Base-by-base conservation (phyloP, 2,329 filamentous ascomycete genomes). In the Epichloe amarillans region DNA sequence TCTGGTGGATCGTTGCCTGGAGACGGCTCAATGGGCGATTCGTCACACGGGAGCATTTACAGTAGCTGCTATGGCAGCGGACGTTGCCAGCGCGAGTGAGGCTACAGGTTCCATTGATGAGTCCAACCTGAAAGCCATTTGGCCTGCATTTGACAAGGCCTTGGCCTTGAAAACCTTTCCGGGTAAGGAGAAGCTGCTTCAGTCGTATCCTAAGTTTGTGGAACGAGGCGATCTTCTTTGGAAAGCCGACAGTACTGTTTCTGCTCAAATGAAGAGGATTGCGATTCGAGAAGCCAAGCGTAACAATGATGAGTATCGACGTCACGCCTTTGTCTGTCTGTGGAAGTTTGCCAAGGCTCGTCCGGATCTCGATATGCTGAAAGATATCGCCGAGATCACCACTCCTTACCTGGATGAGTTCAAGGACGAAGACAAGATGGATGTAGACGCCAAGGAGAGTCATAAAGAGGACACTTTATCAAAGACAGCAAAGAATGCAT, bases 131-230 rank as follows among this genome's bases (percentile, higher is more conserved):
- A 72, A 75, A 56, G 69, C 71, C 15, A 72, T 96, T 21, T 98
- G 91, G 91, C 87, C 87, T 0, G 78, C 84, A 2, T 74, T 95
- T 46, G 88, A 96, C 56, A 88, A 85, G 61, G 82, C 87, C 1
- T 69, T 97, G 40, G 79, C 81, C 2, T 81, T 95, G 12, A 97
- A 96, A 73, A 95, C 90, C 0, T 98, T 95, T 74, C 77, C 85
- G 0, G 88, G 88, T 21, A 98, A 98, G 64, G 89, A 96, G 67
- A 82, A 81, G 57, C 79, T 98, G 35, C 73, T 97, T 3, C 76
- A 82, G 42, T 83, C 86, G 5, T 88, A 93, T 64, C 84, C 88
- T 4, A 77, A 81, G 52, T 93, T 97, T 59, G 81, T 86, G 0
- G 75, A 80, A 59, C 80, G 82, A 55, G 79, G 78, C 0, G 76